Conservation (phyloP, 75 land plant genomes). For the Pinus tabuliformis region DNA sequence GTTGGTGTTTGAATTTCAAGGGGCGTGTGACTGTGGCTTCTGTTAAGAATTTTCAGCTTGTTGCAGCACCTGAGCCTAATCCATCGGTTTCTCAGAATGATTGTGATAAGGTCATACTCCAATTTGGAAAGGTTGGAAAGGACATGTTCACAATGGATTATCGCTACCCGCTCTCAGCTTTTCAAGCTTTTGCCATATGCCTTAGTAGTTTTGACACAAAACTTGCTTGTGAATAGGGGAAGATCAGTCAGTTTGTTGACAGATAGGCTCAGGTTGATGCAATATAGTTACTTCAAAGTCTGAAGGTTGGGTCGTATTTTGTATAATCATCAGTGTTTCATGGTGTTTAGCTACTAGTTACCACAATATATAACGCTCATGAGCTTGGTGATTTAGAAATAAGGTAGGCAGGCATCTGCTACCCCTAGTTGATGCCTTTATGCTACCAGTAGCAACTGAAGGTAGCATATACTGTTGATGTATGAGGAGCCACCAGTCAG, state of each 20-base stretch:
- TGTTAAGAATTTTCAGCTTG: conserved; percentile 91
- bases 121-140: conserved; percentile 88
- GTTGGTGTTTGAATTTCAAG: conserved; percentile 96
- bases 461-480: too few relatives aligned
- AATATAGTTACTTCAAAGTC: too few relatives aligned
- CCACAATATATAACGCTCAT: too few relatives aligned
- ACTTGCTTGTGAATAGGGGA: conserved; percentile 85
- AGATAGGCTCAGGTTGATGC: too few relatives aligned
- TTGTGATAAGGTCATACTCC: conserved; percentile 71
- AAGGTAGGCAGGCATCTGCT: too few relatives aligned
- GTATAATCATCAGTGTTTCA: too few relatives aligned
- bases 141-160: conserved; percentile 91
- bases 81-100: conserved; percentile 35
- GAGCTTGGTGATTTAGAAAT: too few relatives aligned
- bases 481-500: too few relatives aligned
- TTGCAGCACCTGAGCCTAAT: conserved; percentile 52
- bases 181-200: conserved; percentile 90
- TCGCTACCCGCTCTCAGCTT: conserved; percentile 79
- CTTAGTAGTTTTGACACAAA: conserved; percentile 97
- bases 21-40: conserved; percentile 97
- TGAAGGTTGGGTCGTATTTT: too few relatives aligned
- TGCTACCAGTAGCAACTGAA: too few relatives aligned
- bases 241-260: conserved; percentile 3
- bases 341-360: too few relatives aligned
- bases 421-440: too few relatives aligned